Conservation (phyloP, 495 filamentous ascomycete species). For the Friedmanniomyces endolithicus region DNA sequence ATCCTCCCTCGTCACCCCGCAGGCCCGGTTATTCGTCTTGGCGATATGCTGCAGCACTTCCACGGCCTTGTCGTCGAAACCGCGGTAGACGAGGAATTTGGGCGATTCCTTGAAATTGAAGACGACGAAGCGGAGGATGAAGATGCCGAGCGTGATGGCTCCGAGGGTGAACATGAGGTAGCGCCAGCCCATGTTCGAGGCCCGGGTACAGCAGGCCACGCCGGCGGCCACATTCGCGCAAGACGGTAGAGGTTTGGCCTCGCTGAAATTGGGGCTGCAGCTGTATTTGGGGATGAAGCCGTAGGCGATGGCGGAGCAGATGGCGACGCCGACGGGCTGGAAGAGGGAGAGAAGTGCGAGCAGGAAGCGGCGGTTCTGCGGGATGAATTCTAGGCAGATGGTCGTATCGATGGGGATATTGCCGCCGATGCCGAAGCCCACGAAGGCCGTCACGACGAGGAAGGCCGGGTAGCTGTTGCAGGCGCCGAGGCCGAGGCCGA, state of each 20-base stretch:
- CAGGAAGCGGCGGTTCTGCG: slow-evolving; percentile 37
- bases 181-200: slow-evolving; percentile 43
- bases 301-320: slow-evolving; percentile 37
- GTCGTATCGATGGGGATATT: slow-evolving; percentile 43
- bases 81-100: slow-evolving; percentile 35
- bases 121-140: slow-evolving; percentile 35
- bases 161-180: slow-evolving; percentile 40
- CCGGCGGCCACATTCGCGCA: slow-evolving; percentile 28
- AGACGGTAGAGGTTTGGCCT: slow-evolving; percentile 24
- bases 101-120: slow-evolving; percentile 38
- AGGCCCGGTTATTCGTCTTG: slow-evolving; percentile 30
- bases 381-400: slow-evolving; percentile 39
- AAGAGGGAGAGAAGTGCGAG: slow-evolving; percentile 38
- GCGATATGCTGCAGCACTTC: slow-evolving; percentile 33
- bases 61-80: slow-evolving; percentile 34
- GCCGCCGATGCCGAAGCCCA: slow-evolving; percentile 38
- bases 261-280: slow-evolving; percentile 29
- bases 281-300: slow-evolving; percentile 35
- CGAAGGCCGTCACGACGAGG: slow-evolving; percentile 36
- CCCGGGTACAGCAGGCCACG: slow-evolving; percentile 35
- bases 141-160: slow-evolving; percentile 33
- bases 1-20: slow-evolving; percentile 25
- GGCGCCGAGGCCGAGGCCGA: slow-evolving; percentile 36
- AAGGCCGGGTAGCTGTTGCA: slow-evolving; percentile 32
- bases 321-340: slow-evolving; percentile 37